A percentile compares a stretch with the other conserved stretches of the same genome.
phyloP scores from a whole-genome alignment of 2,329 filamentous ascomycete species.

The Metarhizium robertsii region DNA sequence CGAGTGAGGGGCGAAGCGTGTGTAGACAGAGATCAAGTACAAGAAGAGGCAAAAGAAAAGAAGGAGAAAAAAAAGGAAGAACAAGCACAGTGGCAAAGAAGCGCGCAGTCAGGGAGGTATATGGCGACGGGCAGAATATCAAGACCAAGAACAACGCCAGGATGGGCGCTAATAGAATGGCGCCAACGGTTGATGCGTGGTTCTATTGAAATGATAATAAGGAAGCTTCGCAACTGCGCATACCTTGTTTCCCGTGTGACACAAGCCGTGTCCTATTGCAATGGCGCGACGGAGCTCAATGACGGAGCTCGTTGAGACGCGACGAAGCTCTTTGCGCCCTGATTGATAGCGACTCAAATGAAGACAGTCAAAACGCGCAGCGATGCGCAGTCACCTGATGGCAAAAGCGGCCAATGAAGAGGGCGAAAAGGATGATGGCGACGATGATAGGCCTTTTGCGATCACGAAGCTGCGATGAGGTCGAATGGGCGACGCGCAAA shows the following conservation, averaged over 20 bases:
- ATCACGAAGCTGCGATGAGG: constrained; percentile 28
- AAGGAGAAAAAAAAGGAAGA: background rate
- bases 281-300: constrained; percentile 10
- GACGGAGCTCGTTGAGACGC: constrained; percentile 4
- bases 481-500: constrained; percentile 22
- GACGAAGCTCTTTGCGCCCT: constrained; percentile 12
- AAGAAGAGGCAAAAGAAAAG: background rate
- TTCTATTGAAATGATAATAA: background rate
- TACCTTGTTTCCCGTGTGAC: constrained; percentile 5
- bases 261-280: constrained; percentile 1
- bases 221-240: constrained; percentile 1
- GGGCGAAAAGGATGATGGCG: constrained; percentile 29
- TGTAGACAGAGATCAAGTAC: background rate
- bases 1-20: background rate
- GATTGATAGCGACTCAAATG: constrained; percentile 15
- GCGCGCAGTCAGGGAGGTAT: background rate
- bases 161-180: background rate
- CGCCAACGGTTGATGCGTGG: background rate
- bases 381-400: constrained; percentile 41
- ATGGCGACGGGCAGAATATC: background rate
- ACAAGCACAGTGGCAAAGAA: background rate
- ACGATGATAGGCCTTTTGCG: constrained; percentile 42
- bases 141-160: background rate
- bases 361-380: constrained; percentile 10
- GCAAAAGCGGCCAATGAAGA: constrained; percentile 36